Evolutionary conservation across 495 filamentous ascomycete genomes (phyloP).

Genomic region (Talaromyces proteolyticus): DNA sequence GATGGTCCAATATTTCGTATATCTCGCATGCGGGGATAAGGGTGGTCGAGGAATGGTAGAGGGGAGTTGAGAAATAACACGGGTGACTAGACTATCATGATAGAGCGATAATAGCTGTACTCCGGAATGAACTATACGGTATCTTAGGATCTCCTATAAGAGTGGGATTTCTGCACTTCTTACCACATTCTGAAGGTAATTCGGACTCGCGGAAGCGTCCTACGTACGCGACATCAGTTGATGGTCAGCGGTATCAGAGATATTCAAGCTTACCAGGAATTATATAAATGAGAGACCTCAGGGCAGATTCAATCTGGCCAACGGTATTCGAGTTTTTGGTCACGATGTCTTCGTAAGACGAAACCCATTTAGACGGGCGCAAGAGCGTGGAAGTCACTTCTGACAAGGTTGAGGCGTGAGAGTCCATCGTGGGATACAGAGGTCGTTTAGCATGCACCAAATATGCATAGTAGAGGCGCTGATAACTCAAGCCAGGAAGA

Average conservation of each 20-base stretch:
- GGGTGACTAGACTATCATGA: conserved; percentile 82
- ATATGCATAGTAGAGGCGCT: no score
- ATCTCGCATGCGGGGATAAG: conserved; percentile 75
- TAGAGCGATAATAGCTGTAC: conserved; percentile 90
- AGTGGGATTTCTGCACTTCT: background rate
- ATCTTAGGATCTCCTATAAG: background rate
- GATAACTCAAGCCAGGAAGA: no score
- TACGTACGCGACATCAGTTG: conserved; percentile 16
- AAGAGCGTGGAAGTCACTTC: conserved; percentile 30
- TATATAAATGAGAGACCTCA: conserved; percentile 90
- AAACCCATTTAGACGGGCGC: conserved; percentile 67
- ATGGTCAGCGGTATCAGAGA: background rate
- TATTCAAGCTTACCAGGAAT: conserved; percentile 63
- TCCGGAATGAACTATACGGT: conserved; percentile 61
- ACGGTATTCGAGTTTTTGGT: conserved; percentile 89
- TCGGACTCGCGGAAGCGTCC: conserved; percentile 92
- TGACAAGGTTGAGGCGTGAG: conserved; percentile 20
- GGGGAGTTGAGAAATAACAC: conserved; percentile 48
- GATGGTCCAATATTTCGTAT: conserved; percentile 83
- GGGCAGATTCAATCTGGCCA: conserved; percentile 84
- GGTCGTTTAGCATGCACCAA: background rate
- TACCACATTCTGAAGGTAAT: conserved; percentile 82
- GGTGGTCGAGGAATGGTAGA: conserved; percentile 35
- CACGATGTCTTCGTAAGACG: conserved; percentile 86
- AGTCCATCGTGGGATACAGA: conserved; percentile 34